Conservation (phyloP, 148 eudicot species). For the Camellia lanceoleosa region DNA sequence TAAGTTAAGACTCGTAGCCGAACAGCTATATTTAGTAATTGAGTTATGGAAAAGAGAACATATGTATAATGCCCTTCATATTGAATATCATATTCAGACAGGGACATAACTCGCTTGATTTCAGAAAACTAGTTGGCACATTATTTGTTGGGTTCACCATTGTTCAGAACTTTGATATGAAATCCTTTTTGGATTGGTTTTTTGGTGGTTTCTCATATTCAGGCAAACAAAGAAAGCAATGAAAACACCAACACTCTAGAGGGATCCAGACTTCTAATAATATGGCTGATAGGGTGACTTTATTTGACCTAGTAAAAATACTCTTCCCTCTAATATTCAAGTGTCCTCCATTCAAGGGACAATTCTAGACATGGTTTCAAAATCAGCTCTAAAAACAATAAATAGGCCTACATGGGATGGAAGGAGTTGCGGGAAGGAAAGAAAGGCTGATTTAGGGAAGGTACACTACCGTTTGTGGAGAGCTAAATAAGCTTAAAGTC, state of each 20-base stretch:
- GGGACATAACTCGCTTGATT: constrained; percentile 1
- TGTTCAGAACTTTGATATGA: not conserved
- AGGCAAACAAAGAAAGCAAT: not conserved
- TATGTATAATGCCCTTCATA: not conserved
- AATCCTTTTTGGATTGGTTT: not conserved
- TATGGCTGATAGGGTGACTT: not conserved
- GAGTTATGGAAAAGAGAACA: not conserved
- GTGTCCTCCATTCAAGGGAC: not conserved
- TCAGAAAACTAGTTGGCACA: not conserved
- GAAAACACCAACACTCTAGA: not conserved
- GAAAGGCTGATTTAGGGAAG: no score
- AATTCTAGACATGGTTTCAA: not conserved
- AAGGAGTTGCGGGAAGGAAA: no score
- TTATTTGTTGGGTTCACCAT: not conserved
- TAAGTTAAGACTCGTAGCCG: not conserved
- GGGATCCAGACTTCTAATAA: not conserved
- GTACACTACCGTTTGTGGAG: no score
- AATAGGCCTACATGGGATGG: no score
- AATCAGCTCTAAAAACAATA: not conserved
- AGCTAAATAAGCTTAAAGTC: no score
- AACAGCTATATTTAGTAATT: not conserved
- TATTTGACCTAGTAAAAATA: not conserved
- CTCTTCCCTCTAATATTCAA: not conserved
- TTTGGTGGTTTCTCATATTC: not conserved
- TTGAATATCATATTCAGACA: not conserved